phyloP scores from a whole-genome alignment of 2,329 filamentous ascomycete genomes.

The Zalaria obscura region DNA sequence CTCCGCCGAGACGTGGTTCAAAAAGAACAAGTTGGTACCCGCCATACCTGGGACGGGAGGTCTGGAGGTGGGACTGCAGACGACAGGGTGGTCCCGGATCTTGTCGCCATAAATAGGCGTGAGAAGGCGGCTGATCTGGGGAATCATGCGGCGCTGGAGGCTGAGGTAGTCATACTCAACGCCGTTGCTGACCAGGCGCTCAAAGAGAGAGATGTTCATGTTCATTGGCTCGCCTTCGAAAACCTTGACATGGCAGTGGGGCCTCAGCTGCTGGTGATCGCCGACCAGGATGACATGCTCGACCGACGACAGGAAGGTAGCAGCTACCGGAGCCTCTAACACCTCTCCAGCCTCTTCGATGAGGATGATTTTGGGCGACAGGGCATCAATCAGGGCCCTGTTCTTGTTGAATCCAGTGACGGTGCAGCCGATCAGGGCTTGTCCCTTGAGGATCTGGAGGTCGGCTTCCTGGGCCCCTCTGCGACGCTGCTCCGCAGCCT shows the following conservation, averaged over 20 bases:
- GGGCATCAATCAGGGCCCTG: constrained; percentile 49
- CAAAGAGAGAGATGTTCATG: constrained; percentile 64
- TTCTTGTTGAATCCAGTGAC: constrained; percentile 76
- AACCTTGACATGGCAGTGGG: constrained; percentile 47
- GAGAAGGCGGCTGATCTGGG: constrained; percentile 48
- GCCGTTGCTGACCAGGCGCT: constrained; percentile 54
- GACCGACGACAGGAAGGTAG: constrained; percentile 45
- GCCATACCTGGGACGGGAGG: constrained; percentile 49
- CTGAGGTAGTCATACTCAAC: constrained; percentile 51
- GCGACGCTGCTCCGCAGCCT: constrained; percentile 37
- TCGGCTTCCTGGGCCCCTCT: constrained; percentile 47
- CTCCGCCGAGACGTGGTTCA: constrained; percentile 53
- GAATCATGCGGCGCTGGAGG: constrained; percentile 60
- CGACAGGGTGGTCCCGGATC: constrained; percentile 42
- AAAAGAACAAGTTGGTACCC: constrained; percentile 44
- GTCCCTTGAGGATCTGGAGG: constrained; percentile 43
- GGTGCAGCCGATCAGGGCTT: constrained; percentile 52
- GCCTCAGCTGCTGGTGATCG: constrained; percentile 68
- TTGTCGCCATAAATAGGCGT: constrained; percentile 47
- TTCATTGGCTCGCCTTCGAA: constrained; percentile 48
- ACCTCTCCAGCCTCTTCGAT: constrained; percentile 75
- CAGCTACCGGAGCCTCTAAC: constrained; percentile 48
- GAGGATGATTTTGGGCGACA: constrained; percentile 54
- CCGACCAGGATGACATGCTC: constrained; percentile 58
- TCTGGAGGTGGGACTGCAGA: constrained; percentile 30